Evolutionary conservation across 2,329 filamentous ascomycete genomes (phyloP).

Genomic region (Diplocarpon mali): DNA sequence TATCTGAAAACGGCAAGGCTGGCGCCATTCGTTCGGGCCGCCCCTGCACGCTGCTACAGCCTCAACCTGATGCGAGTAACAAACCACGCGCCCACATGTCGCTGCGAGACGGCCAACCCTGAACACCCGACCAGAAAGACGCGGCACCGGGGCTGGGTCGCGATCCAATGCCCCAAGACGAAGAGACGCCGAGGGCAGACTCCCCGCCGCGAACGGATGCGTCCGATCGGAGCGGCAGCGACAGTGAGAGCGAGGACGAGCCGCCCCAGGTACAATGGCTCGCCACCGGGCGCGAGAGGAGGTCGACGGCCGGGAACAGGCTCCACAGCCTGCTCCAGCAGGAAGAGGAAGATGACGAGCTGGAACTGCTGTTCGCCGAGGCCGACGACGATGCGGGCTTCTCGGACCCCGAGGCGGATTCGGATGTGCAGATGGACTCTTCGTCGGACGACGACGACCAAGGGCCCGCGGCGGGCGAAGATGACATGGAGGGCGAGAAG

Average conservation of each 20-base stretch:
- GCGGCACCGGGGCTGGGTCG: no score
- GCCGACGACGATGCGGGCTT: constrained; percentile 60
- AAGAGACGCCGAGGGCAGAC: no score
- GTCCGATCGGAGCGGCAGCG: constrained; percentile 1
- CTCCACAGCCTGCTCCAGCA: constrained; percentile 69
- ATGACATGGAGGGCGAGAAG: constrained; percentile 72
- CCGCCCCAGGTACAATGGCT: constrained; percentile 49
- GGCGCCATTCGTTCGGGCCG: no score
- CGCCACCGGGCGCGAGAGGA: constrained; percentile 60
- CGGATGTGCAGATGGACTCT: constrained; percentile 77
- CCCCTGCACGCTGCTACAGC: no score
- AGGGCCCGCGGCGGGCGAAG: constrained; percentile 42
- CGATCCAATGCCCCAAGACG: constrained; percentile 8
- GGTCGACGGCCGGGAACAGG: constrained; percentile 74
- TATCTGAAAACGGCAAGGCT: no score
- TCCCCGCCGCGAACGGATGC: no score
- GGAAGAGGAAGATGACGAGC: constrained; percentile 49
- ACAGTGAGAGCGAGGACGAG: constrained; percentile 6
- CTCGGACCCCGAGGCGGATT: constrained; percentile 54
- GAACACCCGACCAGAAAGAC: no score
- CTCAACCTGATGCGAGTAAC: no score
- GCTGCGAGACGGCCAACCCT: no score
- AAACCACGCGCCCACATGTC: no score
- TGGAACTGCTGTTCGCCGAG: constrained; percentile 68
- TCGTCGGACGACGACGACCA: constrained; percentile 78